Percentiles rank a stretch among this genome's conserved stretches.
phyloP scores from a whole-genome alignment of 2,329 filamentous ascomycete species.

The Fusarium torreyae region DNA sequence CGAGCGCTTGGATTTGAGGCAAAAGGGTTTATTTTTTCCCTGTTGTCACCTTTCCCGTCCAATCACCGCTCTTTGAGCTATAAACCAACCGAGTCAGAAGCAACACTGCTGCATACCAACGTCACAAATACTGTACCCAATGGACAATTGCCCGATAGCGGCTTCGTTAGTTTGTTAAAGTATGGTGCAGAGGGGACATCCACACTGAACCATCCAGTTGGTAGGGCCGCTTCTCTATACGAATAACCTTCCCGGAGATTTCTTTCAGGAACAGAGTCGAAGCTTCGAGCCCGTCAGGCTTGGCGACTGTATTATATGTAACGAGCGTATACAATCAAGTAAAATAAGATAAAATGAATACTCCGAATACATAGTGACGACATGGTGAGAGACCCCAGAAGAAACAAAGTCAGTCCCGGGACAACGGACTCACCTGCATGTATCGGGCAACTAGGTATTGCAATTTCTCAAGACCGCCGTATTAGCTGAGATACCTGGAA shows the following conservation, averaged over 20 bases:
- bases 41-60: constrained; percentile 7
- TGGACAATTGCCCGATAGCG: constrained; percentile 33
- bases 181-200: constrained; percentile 29
- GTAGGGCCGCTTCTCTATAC: constrained; percentile 39
- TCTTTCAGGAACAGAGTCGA: constrained; percentile 37
- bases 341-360: neutral
- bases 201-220: constrained; percentile 47
- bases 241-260: constrained; percentile 43
- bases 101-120: constrained; percentile 25
- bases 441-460: constrained; percentile 14
- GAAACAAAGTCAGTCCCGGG: neutral
- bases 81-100: constrained; percentile 27
- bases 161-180: constrained; percentile 31
- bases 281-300: constrained; percentile 24
- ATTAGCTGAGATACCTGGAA: constrained; percentile 15
- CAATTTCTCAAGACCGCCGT: neutral
- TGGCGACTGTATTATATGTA: constrained; percentile 15
- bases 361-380: neutral
- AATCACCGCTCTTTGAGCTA: constrained; percentile 18
- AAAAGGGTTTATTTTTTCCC: constrained; percentile 16
- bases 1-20: constrained; percentile 21
- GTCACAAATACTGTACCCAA: constrained; percentile 10
- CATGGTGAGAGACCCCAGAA: neutral
- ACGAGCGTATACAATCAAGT: neutral
- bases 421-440: neutral